Evolutionary conservation across 805 yeast genomes (phyloP).

Genomic region (Saturnispora kantuleensis): DNA sequence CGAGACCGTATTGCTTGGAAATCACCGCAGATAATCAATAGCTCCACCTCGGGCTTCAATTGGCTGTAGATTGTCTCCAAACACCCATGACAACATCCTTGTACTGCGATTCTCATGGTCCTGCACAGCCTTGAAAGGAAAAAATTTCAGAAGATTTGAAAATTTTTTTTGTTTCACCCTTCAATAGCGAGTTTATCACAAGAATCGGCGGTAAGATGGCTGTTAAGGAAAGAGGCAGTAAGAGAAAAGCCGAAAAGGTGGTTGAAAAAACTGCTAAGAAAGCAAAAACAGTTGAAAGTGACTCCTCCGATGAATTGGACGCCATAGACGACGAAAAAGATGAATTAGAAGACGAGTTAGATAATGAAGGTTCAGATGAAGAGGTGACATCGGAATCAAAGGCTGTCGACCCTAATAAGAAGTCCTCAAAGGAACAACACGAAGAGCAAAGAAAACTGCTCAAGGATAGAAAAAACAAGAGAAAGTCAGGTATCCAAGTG

Average conservation of each 20-base stretch:
- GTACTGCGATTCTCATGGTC: constrained; percentile 48
- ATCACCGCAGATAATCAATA: constrained; percentile 81
- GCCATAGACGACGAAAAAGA: constrained; percentile 23
- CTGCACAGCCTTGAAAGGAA: constrained; percentile 5
- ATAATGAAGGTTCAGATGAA: constrained; percentile 22
- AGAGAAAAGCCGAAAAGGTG: constrained; percentile 15
- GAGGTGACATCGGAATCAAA: constrained; percentile 18
- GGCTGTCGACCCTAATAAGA: constrained; percentile 27
- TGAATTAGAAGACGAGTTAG: constrained; percentile 21
- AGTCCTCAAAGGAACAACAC: constrained; percentile 56
- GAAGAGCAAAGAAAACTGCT: constrained; percentile 72
- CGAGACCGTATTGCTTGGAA: constrained; percentile 68
- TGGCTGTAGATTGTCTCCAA: constrained; percentile 46
- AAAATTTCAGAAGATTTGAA: neutral
- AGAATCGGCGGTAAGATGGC: constrained; percentile 10
- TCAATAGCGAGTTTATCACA: neutral
- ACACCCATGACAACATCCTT: constrained; percentile 89
- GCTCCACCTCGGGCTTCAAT: constrained; percentile 32
- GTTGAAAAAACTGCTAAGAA: constrained; percentile 12
- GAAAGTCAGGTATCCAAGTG: constrained; percentile 81
- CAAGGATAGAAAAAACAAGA: constrained; percentile 74
- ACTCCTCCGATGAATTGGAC: constrained; percentile 23
- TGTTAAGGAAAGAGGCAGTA: constrained; percentile 14
- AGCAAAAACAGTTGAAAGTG: constrained; percentile 22
- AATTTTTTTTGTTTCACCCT: neutral